Evolutionary conservation across 176 grass and related monocot species (phyloP).

Genomic region (Aegilops sharonensis): DNA sequence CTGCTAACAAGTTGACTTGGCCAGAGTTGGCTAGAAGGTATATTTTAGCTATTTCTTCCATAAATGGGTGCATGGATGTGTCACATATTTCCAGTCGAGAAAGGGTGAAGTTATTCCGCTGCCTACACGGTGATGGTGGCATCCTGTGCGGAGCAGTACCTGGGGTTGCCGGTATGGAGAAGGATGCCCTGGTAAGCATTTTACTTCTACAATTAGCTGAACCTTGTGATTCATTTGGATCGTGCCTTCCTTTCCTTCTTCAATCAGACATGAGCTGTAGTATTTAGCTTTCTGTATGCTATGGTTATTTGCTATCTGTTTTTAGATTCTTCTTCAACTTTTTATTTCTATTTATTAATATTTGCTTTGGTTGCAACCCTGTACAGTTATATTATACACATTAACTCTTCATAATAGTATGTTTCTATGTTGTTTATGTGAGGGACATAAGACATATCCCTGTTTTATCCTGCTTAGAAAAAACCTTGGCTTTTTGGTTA

Average conservation of each 20-base stretch:
- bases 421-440: not conserved
- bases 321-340: not conserved
- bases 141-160: constrained; percentile 78
- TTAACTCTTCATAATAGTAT: not conserved
- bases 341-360: not conserved
- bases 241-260: not conserved
- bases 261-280: not conserved
- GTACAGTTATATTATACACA: not conserved
- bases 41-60: constrained; percentile 68
- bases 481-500: not conserved
- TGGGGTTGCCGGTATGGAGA: constrained; percentile 89
- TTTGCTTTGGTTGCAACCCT: not conserved
- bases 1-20: constrained; percentile 88
- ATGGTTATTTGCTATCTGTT: constrained; percentile 22
- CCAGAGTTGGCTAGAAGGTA: constrained; percentile 95
- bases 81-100: constrained; percentile 78
- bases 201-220: constrained; percentile 9
- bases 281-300: too few relatives aligned
- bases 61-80: constrained; percentile 69
- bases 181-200: constrained; percentile 81
- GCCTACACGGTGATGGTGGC: constrained; percentile 90
- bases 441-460: not conserved
- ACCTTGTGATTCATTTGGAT: constrained; percentile 14
- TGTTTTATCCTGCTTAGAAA: too few relatives aligned
- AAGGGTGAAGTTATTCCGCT: constrained; percentile 84